phyloP scores from a whole-genome alignment of 2,329 filamentous ascomycete genomes.

The Eutypella sp. region DNA sequence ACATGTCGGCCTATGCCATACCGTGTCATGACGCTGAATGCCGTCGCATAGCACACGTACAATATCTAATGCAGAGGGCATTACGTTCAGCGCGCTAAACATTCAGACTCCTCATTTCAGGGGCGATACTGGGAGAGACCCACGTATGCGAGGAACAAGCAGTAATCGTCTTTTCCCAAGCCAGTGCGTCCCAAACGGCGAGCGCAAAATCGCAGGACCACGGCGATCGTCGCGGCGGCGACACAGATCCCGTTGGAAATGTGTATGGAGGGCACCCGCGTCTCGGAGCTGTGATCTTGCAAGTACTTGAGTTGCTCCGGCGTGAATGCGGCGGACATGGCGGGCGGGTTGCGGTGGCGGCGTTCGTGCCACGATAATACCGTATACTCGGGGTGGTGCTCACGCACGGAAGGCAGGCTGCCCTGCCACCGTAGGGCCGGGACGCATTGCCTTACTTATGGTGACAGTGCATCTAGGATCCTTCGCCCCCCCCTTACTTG shows the following conservation, averaged over 20 bases:
- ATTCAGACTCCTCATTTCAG: neutral
- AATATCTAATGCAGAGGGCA: neutral
- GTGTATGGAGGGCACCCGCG: neutral
- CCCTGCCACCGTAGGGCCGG: neutral
- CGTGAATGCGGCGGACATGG: neutral
- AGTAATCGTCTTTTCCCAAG: constrained; percentile 1
- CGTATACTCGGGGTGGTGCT: neutral
- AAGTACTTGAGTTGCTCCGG: neutral
- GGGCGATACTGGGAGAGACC: neutral
- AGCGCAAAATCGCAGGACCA: neutral
- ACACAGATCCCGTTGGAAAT: neutral
- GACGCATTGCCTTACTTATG: neutral
- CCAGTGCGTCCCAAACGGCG: neutral
- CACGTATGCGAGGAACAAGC: neutral
- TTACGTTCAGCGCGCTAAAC: neutral
- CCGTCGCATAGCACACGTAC: neutral
- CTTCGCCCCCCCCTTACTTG: neutral
- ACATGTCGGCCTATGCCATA: neutral
- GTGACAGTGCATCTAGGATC: neutral
- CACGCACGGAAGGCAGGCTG: neutral
- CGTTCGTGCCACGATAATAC: no score
- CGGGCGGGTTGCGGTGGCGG: neutral
- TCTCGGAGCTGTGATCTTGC: neutral
- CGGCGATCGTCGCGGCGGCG: neutral
- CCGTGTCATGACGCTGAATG: neutral